These are phyloP conservation scores for Nothophoma quercina DNA, from an alignment of 2,329 filamentous ascomycete genomes.

Conservation along the genomic window DNA sequence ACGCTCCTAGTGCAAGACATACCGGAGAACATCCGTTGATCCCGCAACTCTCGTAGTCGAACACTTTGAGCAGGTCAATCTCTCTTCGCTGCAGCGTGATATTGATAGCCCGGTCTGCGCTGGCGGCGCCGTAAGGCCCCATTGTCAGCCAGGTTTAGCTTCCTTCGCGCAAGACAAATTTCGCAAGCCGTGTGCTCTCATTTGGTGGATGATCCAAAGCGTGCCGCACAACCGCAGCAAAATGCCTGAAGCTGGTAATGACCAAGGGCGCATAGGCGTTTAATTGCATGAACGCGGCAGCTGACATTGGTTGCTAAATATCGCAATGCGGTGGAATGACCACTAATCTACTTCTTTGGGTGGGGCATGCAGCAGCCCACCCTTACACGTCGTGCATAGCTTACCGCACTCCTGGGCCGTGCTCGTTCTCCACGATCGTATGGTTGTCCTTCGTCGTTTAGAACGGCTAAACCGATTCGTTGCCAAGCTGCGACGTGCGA, in stretches of 20 bases:
- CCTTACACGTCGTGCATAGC: slow-evolving; percentile 13
- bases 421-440: slow-evolving; percentile 13
- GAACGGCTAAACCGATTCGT: slow-evolving; percentile 6
- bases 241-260: slow-evolving; percentile 29
- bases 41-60: slow-evolving; percentile 14
- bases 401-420: slow-evolving; percentile 17
- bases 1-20: slow-evolving; percentile 1
- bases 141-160: slow-evolving; percentile 31
- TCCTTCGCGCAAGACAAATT: slow-evolving; percentile 41
- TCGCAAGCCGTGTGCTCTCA: slow-evolving; percentile 33
- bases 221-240: slow-evolving; percentile 36
- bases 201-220: slow-evolving; percentile 29
- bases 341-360: slow-evolving; percentile 12
- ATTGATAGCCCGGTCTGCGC: slow-evolving; percentile 40
- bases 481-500: slow-evolving; percentile 7
- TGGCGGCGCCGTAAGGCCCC: slow-evolving; percentile 31
- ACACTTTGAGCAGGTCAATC: slow-evolving; percentile 28
- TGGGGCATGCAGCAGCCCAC: slow-evolving; percentile 11
- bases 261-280: slow-evolving; percentile 33
- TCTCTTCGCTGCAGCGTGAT: slow-evolving; percentile 39
- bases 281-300: slow-evolving; percentile 35
- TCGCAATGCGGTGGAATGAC: slow-evolving; percentile 14
- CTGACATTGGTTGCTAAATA: slow-evolving; percentile 28
- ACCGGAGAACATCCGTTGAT: slow-evolving; percentile 4
- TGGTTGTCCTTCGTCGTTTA: not conserved